These are phyloP conservation scores for Arthrocladium fulminans DNA, from an alignment of 2,329 filamentous ascomycete species.

Conservation along the genomic window DNA sequence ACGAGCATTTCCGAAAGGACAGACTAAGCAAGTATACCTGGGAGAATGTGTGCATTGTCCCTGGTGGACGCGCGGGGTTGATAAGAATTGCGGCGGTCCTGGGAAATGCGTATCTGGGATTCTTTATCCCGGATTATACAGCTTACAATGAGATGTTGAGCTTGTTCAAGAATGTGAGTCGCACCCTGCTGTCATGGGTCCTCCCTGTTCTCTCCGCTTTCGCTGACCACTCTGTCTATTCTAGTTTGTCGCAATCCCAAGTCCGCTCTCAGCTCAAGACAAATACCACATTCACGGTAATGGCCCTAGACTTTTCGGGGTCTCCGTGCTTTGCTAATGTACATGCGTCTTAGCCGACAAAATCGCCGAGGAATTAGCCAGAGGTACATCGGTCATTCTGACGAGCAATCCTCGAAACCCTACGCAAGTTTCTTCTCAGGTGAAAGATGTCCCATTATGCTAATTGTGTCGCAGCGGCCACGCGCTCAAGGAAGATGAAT, in stretches of 20 bases:
- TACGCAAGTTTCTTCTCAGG: too few species aligned
- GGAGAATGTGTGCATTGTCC: constrained; percentile 96
- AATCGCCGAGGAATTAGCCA: constrained; percentile 81
- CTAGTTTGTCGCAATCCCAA: constrained; percentile 76
- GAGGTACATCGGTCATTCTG: constrained; percentile 77
- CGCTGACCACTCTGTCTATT: constrained; percentile 16
- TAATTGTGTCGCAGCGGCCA: too few species aligned
- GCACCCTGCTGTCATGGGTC: too few species aligned
- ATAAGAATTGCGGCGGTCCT: constrained; percentile 91
- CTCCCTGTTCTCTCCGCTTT: background rate
- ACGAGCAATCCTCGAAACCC: constrained; percentile 95
- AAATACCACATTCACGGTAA: constrained; percentile 89
- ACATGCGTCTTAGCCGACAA: too few species aligned
- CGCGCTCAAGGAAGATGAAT: constrained; percentile 73
- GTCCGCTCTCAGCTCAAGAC: constrained; percentile 74
- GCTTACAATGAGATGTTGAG: constrained; percentile 97
- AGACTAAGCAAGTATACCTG: constrained; percentile 87
- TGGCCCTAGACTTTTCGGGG: too few species aligned
- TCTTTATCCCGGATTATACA: constrained; percentile 93
- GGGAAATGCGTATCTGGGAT: constrained; percentile 83
- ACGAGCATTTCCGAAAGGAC: constrained; percentile 79
- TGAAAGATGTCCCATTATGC: too few species aligned
- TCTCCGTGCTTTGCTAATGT: too few species aligned
- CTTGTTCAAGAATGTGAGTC: constrained; percentile 70
- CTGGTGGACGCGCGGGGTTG: constrained; percentile 72